phyloP scores from a whole-genome alignment of 345 rosid genomes.

The Bruguiera parviflora region DNA sequence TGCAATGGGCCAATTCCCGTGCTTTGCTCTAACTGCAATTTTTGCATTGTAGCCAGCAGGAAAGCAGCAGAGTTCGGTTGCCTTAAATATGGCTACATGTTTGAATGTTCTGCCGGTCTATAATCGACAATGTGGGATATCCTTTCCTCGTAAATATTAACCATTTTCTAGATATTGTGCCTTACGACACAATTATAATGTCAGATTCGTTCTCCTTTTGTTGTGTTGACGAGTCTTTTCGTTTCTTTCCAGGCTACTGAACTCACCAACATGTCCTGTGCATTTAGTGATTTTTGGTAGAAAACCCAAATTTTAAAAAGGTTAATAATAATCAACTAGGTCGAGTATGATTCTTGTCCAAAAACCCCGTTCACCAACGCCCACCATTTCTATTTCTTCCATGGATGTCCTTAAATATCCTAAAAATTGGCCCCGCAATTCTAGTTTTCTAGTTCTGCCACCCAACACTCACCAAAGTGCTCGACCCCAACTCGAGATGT shows the following conservation, averaged over 20 bases:
- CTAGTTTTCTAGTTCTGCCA: too few species aligned
- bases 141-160: not conserved
- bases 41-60: slow-evolving; percentile 51
- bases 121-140: slow-evolving; percentile 67
- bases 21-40: slow-evolving; percentile 7
- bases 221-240: not conserved
- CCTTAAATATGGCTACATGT: slow-evolving; percentile 69
- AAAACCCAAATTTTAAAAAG: slow-evolving; percentile 26
- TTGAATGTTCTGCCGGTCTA: slow-evolving; percentile 79
- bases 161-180: not conserved
- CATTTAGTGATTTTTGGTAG: slow-evolving; percentile 66
- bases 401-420: too few species aligned
- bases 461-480: too few species aligned
- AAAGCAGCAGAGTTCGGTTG: slow-evolving; percentile 76
- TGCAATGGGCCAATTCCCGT: slow-evolving; percentile 1
- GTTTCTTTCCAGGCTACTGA: slow-evolving; percentile 47
- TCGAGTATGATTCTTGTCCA: too few species aligned
- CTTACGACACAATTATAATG: not conserved
- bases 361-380: too few species aligned
- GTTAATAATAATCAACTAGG: too few species aligned
- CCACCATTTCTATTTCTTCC: too few species aligned
- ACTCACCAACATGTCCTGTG: slow-evolving; percentile 69
- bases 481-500: too few species aligned
- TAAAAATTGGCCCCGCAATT: too few species aligned
- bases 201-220: not conserved